A percentile compares a stretch with the other conserved stretches of the same genome.
Evolutionary conservation across 2,329 filamentous ascomycete genomes (phyloP).

Genomic region (Talaromyces funiculosus): DNA sequence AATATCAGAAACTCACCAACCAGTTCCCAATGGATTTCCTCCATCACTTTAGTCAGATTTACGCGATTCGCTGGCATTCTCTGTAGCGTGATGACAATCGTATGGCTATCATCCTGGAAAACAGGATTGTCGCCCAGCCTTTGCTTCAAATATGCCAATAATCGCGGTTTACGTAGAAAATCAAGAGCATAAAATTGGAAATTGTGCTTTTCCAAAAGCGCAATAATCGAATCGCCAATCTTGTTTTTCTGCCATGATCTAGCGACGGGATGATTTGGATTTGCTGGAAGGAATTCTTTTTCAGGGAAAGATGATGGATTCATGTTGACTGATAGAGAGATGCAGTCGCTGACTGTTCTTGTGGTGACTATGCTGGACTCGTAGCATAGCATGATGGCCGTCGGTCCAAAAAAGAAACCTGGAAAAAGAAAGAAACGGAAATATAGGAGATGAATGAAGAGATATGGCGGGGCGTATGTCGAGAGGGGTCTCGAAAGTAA

Average conservation of each 20-base stretch:
- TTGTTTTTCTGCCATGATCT: not conserved
- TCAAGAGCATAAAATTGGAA: slow-evolving; percentile 5
- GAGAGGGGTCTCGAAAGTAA: too few species aligned
- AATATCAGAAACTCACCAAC: not conserved
- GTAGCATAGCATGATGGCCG: not conserved
- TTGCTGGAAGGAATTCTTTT: slow-evolving; percentile 1
- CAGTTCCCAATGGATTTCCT: not conserved
- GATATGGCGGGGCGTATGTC: not conserved
- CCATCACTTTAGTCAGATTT: not conserved
- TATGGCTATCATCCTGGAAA: slow-evolving; percentile 1
- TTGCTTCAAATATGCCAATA: not conserved
- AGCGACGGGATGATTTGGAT: not conserved
- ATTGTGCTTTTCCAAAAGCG: not conserved
- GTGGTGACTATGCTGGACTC: not conserved
- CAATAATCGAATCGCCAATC: not conserved
- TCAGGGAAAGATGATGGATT: not conserved
- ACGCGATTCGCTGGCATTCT: not conserved
- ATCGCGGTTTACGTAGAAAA: not conserved
- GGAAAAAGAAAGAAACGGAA: not conserved
- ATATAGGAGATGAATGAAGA: not conserved
- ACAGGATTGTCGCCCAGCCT: not conserved
- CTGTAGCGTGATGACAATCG: slow-evolving; percentile 5
- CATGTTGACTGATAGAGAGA: not conserved
- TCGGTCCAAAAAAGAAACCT: not conserved
- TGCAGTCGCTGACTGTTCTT: not conserved